These are phyloP conservation scores for Jackrogersella multiformis DNA, from an alignment of 495 filamentous ascomycete genomes.

Conservation along the genomic window DNA sequence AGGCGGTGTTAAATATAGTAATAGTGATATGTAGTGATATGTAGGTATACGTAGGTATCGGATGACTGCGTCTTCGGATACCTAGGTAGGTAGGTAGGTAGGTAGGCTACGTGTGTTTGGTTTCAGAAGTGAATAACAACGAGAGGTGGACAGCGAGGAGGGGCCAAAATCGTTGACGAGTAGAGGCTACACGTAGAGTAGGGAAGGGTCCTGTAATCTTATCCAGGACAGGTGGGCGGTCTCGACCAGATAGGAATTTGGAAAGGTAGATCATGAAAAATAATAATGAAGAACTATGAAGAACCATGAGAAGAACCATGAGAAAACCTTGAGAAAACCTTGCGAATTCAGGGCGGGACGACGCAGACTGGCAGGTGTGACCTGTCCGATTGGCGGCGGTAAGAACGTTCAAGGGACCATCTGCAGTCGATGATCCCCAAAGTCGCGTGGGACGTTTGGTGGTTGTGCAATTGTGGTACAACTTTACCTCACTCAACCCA, in stretches of 20 bases:
- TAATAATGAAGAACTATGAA: neutral
- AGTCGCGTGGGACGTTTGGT: slow-evolving; percentile 40
- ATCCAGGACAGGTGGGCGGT: slow-evolving; percentile 26
- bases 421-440: slow-evolving; percentile 37
- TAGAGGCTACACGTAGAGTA: slow-evolving; percentile 40
- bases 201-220: slow-evolving; percentile 24
- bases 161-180: slow-evolving; percentile 28
- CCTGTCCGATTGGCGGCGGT: slow-evolving; percentile 40
- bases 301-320: slow-evolving; percentile 15
- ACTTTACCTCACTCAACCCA: slow-evolving; percentile 14
- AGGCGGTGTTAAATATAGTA: slow-evolving; percentile 29
- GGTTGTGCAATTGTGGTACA: slow-evolving; percentile 28
- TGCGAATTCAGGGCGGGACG: slow-evolving; percentile 23
- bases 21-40: neutral
- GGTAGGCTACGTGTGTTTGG: slow-evolving; percentile 29
- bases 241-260: slow-evolving; percentile 24
- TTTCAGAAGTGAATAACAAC: slow-evolving; percentile 24
- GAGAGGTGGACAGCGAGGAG: slow-evolving; percentile 27
- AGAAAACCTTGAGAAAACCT: slow-evolving; percentile 18
- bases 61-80: slow-evolving; percentile 28
- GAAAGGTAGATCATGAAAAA: slow-evolving; percentile 3
- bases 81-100: neutral
- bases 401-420: slow-evolving; percentile 29
- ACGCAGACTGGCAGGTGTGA: slow-evolving; percentile 24
- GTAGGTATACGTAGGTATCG: neutral